Conservation (phyloP, 1,284 basidiomycete genomes). For the Tilletia indica region DNA sequence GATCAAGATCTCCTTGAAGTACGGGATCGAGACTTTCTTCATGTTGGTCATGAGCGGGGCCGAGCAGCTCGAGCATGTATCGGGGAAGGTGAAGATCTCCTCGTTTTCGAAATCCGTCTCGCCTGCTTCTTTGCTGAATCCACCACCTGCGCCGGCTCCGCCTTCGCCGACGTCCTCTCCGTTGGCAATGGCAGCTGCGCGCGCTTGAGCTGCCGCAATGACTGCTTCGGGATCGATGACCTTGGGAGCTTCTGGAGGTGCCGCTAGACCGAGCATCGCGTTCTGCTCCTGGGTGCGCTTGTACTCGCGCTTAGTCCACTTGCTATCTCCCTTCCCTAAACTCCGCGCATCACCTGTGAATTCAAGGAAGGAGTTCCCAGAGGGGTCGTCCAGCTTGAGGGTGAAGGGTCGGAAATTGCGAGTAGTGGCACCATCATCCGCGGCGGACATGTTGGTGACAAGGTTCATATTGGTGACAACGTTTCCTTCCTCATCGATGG, state of each 20-base stretch:
- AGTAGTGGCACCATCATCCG: background rate
- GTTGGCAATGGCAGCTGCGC: background rate
- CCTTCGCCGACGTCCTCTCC: slow-evolving; percentile 22
- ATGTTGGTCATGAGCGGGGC: slow-evolving; percentile 81
- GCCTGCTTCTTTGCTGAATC: slow-evolving; percentile 49
- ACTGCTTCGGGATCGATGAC: slow-evolving; percentile 18
- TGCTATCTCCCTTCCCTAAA: slow-evolving; percentile 70
- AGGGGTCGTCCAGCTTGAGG: slow-evolving; percentile 83
- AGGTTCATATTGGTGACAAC: slow-evolving; percentile 5
- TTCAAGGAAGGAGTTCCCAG: slow-evolving; percentile 81
- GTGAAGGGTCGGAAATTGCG: slow-evolving; percentile 74
- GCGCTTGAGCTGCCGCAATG: slow-evolving; percentile 29
- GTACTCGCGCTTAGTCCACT: slow-evolving; percentile 89
- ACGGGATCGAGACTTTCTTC: slow-evolving; percentile 95
- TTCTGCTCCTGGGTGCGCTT: slow-evolving; percentile 81
- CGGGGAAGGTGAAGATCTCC: slow-evolving; percentile 86
- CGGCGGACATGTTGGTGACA: background rate
- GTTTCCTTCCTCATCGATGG: slow-evolving; percentile 36
- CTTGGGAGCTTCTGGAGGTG: slow-evolving; percentile 30
- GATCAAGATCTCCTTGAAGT: slow-evolving; percentile 98
- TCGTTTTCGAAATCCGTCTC: slow-evolving; percentile 64
- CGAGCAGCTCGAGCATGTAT: slow-evolving; percentile 83
- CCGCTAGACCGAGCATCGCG: slow-evolving; percentile 70
- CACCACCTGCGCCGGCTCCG: slow-evolving; percentile 27
- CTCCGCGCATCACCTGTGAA: slow-evolving; percentile 45